Percentiles rank a stretch among this genome's conserved stretches.
These are phyloP conservation scores for Mycena vulgaris DNA, from an alignment of 768 basidiomycete genomes.

Conservation along the genomic window DNA sequence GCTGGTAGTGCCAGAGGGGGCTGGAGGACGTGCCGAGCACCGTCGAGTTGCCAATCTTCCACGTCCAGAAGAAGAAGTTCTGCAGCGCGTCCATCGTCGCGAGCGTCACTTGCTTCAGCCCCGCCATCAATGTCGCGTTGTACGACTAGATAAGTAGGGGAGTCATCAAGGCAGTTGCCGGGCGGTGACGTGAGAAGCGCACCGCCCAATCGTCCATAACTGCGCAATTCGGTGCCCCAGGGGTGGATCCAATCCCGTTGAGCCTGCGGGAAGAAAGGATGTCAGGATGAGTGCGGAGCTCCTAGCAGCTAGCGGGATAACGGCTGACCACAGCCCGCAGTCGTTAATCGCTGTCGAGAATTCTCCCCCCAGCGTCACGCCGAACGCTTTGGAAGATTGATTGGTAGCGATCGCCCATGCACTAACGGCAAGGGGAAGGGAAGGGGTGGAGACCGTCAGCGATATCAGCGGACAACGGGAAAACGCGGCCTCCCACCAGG, in stretches of 20 bases:
- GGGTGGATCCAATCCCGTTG: constrained; percentile 60
- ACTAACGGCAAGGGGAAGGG: constrained; percentile 47
- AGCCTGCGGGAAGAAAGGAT: constrained; percentile 52
- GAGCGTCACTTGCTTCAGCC: constrained; percentile 76
- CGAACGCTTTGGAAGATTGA: constrained; percentile 79
- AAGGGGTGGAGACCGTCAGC: constrained; percentile 32
- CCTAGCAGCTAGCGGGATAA: constrained; percentile 39
- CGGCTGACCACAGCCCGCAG: constrained; percentile 74
- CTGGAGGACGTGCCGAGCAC: constrained; percentile 74
- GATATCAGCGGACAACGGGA: constrained; percentile 40
- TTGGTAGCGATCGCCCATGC: constrained; percentile 67
- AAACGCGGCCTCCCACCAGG: constrained; percentile 55
- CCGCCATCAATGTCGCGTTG: constrained; percentile 68
- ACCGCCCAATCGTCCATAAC: constrained; percentile 64
- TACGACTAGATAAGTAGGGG: constrained; percentile 59
- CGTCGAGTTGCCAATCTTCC: constrained; percentile 93
- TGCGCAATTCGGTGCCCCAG: constrained; percentile 54
- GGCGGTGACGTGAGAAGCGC: constrained; percentile 39
- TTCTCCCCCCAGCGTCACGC: constrained; percentile 87
- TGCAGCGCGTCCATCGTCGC: constrained; percentile 92
- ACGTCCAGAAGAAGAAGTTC: constrained; percentile 98
- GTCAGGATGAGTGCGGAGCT: constrained; percentile 23
- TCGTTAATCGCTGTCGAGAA: constrained; percentile 86
- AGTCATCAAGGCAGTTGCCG: constrained; percentile 20
- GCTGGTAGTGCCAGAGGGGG: constrained; percentile 91